Percentiles rank a stretch among this genome's conserved stretches.
Conservation (phyloP, 2,329 filamentous ascomycete genomes). For the Alternaria rosae region DNA sequence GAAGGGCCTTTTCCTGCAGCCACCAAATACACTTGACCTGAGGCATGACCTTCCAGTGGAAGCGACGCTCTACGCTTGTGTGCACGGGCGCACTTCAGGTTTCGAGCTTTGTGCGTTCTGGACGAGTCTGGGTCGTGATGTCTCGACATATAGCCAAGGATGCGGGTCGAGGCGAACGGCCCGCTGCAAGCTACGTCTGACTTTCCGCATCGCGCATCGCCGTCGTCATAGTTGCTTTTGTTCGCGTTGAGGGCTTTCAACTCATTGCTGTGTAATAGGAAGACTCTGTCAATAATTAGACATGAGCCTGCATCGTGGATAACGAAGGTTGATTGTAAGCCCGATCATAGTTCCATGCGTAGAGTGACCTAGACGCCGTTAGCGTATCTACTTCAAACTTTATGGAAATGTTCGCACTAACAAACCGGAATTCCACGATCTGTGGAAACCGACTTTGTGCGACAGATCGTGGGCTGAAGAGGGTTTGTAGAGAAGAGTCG, state of each 20-base stretch:
- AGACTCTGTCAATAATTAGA: background rate
- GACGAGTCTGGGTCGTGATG: background rate
- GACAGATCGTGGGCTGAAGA: background rate
- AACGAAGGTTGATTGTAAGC: background rate
- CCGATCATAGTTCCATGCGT: background rate
- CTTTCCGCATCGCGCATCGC: background rate
- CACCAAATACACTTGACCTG: background rate
- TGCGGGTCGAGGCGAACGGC: slow-evolving; percentile 4
- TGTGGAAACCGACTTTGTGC: background rate
- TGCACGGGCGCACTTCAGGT: background rate
- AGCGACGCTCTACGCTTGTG: background rate
- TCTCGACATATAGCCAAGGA: background rate
- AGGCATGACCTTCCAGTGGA: background rate
- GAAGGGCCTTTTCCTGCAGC: background rate
- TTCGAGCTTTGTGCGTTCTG: background rate
- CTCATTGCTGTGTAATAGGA: background rate
- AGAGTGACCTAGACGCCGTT: background rate
- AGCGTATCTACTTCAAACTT: background rate
- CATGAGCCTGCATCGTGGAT: background rate
- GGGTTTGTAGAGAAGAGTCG: background rate
- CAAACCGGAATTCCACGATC: background rate
- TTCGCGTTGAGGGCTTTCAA: background rate
- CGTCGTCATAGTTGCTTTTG: background rate
- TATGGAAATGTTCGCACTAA: background rate
- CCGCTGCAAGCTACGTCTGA: background rate